Conservation (phyloP, 73 alveolate species). For the Breviolum minutum region DNA sequence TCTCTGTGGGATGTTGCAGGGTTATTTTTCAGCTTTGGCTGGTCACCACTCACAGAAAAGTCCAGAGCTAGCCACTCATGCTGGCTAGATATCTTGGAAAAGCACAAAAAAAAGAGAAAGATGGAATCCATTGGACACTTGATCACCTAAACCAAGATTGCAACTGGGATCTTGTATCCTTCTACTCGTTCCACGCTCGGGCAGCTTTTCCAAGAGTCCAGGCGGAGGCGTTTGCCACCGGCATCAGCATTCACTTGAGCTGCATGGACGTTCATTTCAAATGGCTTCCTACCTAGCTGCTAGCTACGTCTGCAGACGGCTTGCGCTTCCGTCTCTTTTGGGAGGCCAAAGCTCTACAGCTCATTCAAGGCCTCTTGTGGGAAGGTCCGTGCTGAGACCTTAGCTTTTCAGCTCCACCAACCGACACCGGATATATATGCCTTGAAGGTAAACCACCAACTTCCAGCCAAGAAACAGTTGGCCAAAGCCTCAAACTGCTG, state of each 20-base stretch:
- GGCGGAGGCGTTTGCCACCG: neutral
- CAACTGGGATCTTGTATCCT: neutral
- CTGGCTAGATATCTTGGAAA: neutral
- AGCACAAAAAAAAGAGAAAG: neutral
- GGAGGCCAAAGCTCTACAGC: constrained; percentile 35
- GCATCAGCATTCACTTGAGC: constrained; percentile 1
- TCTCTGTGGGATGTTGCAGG: neutral
- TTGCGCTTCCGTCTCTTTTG: neutral
- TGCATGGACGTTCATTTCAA: neutral
- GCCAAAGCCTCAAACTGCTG: constrained; percentile 13
- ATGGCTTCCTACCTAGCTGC: too few species aligned
- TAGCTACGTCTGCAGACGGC: neutral
- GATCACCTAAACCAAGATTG: too few species aligned
- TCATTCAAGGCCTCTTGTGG: constrained; percentile 74
- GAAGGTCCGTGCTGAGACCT: constrained; percentile 86
- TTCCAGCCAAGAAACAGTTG: constrained; percentile 6
- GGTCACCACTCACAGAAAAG: neutral
- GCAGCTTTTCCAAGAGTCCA: constrained; percentile 1
- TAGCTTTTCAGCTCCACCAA: neutral
- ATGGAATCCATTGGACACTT: too few species aligned
- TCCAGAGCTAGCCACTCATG: constrained; percentile 33
- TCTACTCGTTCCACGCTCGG: neutral
- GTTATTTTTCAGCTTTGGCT: neutral
- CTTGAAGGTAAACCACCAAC: neutral
- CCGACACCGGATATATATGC: neutral